Conservation (phyloP, 148 eudicot genomes). For the Oxyria digyna region DNA sequence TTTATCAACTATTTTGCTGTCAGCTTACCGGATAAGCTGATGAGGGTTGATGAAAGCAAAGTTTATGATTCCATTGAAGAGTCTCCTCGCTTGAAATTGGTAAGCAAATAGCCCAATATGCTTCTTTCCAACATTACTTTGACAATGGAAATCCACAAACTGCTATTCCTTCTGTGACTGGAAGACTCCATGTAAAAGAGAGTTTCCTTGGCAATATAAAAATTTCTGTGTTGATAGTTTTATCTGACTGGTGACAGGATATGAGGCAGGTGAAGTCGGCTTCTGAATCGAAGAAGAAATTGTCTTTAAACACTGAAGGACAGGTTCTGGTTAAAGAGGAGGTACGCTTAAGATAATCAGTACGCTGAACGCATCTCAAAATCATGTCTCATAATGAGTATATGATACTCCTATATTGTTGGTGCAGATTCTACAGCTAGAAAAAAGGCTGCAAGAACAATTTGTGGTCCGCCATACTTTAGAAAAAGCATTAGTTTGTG, state of each 20-base stretch:
- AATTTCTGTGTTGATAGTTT: too few species aligned
- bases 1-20: too few species aligned
- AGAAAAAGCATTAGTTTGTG: conserved; percentile 68
- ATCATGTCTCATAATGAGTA: too few species aligned
- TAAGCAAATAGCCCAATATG: conserved; percentile 16
- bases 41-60: conserved; percentile 29
- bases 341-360: too few species aligned
- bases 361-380: too few species aligned
- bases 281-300: conserved; percentile 29
- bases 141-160: too few species aligned
- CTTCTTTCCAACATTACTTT: too few species aligned
- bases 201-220: too few species aligned
- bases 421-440: conserved; percentile 66
- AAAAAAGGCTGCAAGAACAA: conserved; percentile 72
- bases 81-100: conserved; percentile 41
- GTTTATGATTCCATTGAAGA: conserved; percentile 28
- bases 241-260: conserved; percentile 45
- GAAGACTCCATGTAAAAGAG: too few species aligned
- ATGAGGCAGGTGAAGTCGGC: conserved; percentile 25
- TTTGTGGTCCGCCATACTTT: conserved; percentile 62
- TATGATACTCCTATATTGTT: background rate
- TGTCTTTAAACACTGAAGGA: conserved; percentile 34
- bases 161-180: too few species aligned
- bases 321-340: conserved; percentile 59
- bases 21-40: conserved; percentile 58